These are phyloP conservation scores for Macrotyloma uniflorum DNA, from an alignment of 306 rosid species.

Conservation along the genomic window DNA sequence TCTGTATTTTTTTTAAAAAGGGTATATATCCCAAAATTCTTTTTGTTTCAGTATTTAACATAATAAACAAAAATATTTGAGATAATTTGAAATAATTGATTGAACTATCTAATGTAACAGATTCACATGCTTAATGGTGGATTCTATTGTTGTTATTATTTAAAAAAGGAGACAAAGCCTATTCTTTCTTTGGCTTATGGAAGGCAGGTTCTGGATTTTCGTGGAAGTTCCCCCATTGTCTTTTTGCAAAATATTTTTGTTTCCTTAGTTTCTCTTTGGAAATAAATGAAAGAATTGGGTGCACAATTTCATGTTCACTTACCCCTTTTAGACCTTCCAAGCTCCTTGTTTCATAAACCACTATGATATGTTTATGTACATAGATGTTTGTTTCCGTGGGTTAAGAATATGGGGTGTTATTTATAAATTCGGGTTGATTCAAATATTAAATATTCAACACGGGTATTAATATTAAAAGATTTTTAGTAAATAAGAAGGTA, in stretches of 20 bases:
- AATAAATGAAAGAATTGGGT: conserved; percentile 6
- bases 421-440: neutral
- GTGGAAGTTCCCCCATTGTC: conserved; percentile 15
- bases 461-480: no score
- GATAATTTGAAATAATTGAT: neutral
- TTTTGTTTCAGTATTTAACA: neutral
- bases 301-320: conserved; percentile 3
- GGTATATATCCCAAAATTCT: no score
- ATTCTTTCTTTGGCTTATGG: neutral
- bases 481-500: no score
- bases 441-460: no score
- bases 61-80: neutral
- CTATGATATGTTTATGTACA: conserved; percentile 9
- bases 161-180: neutral
- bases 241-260: neutral
- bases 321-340: neutral
- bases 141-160: neutral
- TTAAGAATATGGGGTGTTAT: neutral
- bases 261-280: conserved; percentile 22
- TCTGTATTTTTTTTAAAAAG: no score
- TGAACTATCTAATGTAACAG: neutral
- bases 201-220: conserved; percentile 27
- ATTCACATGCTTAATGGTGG: neutral
- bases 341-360: neutral
- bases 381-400: conserved; percentile 31